phyloP scores from a whole-genome alignment of 2,329 filamentous ascomycete genomes.

The Scytalidium lignicola region DNA sequence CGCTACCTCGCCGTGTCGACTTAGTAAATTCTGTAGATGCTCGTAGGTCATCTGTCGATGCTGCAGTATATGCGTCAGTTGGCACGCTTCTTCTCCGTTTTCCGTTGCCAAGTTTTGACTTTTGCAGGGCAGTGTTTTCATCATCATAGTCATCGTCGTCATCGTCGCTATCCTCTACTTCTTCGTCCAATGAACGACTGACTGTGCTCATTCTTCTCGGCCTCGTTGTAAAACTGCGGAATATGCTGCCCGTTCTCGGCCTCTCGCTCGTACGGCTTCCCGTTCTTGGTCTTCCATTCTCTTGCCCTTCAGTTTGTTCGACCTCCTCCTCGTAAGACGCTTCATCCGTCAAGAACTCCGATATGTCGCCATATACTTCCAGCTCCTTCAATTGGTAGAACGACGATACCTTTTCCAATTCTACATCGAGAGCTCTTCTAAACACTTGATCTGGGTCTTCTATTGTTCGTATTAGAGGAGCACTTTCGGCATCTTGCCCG shows the following conservation, averaged over 20 bases:
- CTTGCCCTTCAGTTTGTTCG: conserved; percentile 26
- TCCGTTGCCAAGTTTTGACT: conserved; percentile 24
- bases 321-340: conserved; percentile 50
- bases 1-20: conserved; percentile 55
- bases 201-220: conserved; percentile 39
- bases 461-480: conserved; percentile 70
- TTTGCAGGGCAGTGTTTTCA: conserved; percentile 44
- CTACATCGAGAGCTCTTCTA: conserved; percentile 72
- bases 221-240: conserved; percentile 42
- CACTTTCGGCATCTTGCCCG: conserved; percentile 70
- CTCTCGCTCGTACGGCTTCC: conserved; percentile 36
- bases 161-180: conserved; percentile 57
- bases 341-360: conserved; percentile 70
- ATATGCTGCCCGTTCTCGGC: conserved; percentile 42
- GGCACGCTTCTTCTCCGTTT: conserved; percentile 28
- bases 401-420: conserved; percentile 88
- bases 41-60: conserved; percentile 46
- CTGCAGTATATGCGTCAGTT: conserved; percentile 14
- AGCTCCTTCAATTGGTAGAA: conserved; percentile 89
- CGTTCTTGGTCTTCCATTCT: conserved; percentile 35
- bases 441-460: conserved; percentile 77
- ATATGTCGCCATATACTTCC: conserved; percentile 78
- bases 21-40: conserved; percentile 58
- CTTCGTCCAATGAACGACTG: conserved; percentile 48
- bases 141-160: conserved; percentile 63